Evolutionary conservation across 2,329 filamentous ascomycete genomes (phyloP).

Genomic region (Coleophoma cylindrospora): DNA sequence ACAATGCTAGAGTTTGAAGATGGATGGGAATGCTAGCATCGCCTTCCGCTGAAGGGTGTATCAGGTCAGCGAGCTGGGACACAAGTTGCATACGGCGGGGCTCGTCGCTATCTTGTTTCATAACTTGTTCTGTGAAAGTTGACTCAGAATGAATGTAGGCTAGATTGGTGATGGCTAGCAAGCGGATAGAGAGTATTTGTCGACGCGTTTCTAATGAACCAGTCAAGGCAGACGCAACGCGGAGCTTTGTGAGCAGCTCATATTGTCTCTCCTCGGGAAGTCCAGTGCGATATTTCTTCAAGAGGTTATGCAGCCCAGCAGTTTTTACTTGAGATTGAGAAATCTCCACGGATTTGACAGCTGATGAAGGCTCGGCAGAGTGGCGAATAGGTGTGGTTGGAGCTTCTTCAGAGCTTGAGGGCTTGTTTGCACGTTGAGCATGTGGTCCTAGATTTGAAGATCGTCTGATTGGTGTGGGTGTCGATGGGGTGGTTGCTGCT

Average conservation of each 20-base stretch:
- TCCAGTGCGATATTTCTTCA: slow-evolving; percentile 51
- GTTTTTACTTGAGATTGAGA: slow-evolving; percentile 48
- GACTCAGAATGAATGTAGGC: slow-evolving; percentile 82
- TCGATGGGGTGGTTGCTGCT: slow-evolving; percentile 17
- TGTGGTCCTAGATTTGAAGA: slow-evolving; percentile 26
- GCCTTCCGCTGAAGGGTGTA: slow-evolving; percentile 74
- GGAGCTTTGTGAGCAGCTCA: slow-evolving; percentile 78
- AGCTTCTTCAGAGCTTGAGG: slow-evolving; percentile 28
- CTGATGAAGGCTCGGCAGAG: slow-evolving; percentile 18
- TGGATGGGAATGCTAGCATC: slow-evolving; percentile 64
- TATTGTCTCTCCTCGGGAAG: slow-evolving; percentile 72
- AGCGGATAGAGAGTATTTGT: slow-evolving; percentile 71
- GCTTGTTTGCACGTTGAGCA: slow-evolving; percentile 23
- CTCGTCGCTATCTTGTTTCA: slow-evolving; percentile 85
- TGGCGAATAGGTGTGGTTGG: slow-evolving; percentile 23
- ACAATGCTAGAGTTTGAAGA: slow-evolving; percentile 77
- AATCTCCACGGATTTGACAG: slow-evolving; percentile 36
- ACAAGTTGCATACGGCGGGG: slow-evolving; percentile 83
- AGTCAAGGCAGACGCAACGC: slow-evolving; percentile 76
- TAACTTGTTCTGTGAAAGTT: slow-evolving; percentile 78
- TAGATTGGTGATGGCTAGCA: slow-evolving; percentile 85
- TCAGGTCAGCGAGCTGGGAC: slow-evolving; percentile 87
- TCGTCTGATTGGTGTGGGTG: slow-evolving; percentile 28
- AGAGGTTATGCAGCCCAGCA: slow-evolving; percentile 49
- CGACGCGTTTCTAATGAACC: slow-evolving; percentile 63